Conservation (phyloP, 2,329 filamentous ascomycete genomes). For the Fusarium tanahbumbuense region DNA sequence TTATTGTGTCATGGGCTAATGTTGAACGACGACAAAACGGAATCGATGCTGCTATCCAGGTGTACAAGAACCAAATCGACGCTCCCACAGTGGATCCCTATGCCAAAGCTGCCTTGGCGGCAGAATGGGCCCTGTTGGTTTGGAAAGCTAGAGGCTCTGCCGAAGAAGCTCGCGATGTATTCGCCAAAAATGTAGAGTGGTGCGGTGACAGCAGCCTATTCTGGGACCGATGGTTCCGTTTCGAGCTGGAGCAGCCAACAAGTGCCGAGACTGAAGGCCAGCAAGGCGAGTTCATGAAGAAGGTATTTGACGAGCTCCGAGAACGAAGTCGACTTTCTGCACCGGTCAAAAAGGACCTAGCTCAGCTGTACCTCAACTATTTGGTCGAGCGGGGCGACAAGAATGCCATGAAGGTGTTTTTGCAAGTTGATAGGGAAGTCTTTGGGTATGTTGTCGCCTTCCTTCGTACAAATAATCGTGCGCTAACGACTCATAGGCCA, state of each 20-base stretch:
- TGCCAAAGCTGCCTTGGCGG: slow-evolving; percentile 87
- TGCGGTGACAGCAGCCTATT: slow-evolving; percentile 88
- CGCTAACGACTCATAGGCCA: slow-evolving; percentile 53
- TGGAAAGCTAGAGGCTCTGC: slow-evolving; percentile 88
- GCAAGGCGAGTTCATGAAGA: slow-evolving; percentile 80
- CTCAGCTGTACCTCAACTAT: slow-evolving; percentile 83
- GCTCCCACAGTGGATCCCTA: slow-evolving; percentile 77
- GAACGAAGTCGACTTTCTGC: slow-evolving; percentile 77
- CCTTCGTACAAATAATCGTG: slow-evolving; percentile 1
- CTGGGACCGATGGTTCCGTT: slow-evolving; percentile 89
- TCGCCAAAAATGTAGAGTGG: slow-evolving; percentile 82
- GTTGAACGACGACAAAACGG: slow-evolving; percentile 85
- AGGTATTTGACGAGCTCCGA: slow-evolving; percentile 80
- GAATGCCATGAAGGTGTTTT: slow-evolving; percentile 86
- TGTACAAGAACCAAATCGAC: slow-evolving; percentile 85
- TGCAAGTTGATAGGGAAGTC: slow-evolving; percentile 84
- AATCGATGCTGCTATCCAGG: slow-evolving; percentile 83
- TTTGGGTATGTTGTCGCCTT: slow-evolving; percentile 73
- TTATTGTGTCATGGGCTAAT: slow-evolving; percentile 88
- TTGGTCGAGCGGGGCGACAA: slow-evolving; percentile 85
- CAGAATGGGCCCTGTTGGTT: slow-evolving; percentile 86
- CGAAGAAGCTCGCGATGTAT: slow-evolving; percentile 85
- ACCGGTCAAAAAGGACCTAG: slow-evolving; percentile 77
- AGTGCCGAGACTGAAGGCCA: slow-evolving; percentile 70
- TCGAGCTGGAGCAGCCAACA: slow-evolving; percentile 87